A percentile compares a stretch with the other conserved stretches of the same genome.
These are phyloP conservation scores for Nakazawaea ambrosiae DNA, from an alignment of 805 yeast species.

Conservation along the genomic window DNA sequence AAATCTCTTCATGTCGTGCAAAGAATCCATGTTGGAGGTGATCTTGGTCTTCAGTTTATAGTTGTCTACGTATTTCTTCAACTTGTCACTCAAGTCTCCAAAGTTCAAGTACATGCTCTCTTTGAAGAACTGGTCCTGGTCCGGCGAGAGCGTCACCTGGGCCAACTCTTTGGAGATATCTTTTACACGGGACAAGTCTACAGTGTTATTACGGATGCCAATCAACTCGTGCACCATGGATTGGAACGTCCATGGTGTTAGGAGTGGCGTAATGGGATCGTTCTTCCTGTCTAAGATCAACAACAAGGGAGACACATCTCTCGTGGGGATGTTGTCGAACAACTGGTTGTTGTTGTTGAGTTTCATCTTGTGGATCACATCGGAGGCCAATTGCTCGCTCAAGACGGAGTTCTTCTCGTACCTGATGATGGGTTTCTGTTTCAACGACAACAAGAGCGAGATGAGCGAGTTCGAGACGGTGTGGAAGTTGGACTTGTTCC, in stretches of 20 bases:
- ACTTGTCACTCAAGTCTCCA: constrained; percentile 88
- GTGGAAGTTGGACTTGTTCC: constrained; percentile 41
- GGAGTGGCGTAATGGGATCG: constrained; percentile 90
- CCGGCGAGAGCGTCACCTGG: constrained; percentile 59
- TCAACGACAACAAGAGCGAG: constrained; percentile 64
- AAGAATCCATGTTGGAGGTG: constrained; percentile 62
- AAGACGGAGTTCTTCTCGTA: constrained; percentile 65
- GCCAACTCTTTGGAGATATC: constrained; percentile 50
- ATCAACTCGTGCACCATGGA: constrained; percentile 94
- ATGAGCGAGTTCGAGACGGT: constrained; percentile 34
- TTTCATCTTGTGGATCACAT: constrained; percentile 49
- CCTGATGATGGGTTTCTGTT: constrained; percentile 70
- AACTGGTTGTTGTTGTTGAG: constrained; percentile 49
- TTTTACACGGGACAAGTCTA: constrained; percentile 51
- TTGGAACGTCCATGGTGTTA: constrained; percentile 97
- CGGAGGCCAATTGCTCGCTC: constrained; percentile 63
- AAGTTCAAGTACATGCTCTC: constrained; percentile 85
- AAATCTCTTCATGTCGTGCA: constrained; percentile 85
- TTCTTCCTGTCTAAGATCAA: constrained; percentile 75
- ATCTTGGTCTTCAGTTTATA: constrained; percentile 78
- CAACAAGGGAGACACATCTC: constrained; percentile 67
- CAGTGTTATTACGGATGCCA: constrained; percentile 77
- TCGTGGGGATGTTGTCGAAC: constrained; percentile 56
- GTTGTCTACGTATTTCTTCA: constrained; percentile 75
- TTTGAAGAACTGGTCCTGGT: constrained; percentile 68